Evolutionary conservation across 1,284 basidiomycete species (phyloP).

Genomic region (Ustilago lituana): DNA sequence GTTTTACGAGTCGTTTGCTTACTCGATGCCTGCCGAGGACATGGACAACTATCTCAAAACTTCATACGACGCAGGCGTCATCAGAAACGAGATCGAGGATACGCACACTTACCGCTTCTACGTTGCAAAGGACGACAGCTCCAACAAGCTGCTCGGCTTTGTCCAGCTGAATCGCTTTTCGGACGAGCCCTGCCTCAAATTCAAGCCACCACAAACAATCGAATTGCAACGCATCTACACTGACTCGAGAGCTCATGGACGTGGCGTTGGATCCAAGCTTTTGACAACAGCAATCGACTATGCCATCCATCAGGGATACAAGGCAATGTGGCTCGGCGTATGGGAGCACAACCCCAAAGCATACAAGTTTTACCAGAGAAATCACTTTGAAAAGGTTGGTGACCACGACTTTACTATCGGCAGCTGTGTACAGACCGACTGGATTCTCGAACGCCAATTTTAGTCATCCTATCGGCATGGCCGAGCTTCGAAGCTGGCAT

Average conservation of each 20-base stretch:
- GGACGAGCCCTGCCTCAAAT: constrained; percentile 26
- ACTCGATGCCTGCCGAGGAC: constrained; percentile 32
- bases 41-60: constrained; percentile 36
- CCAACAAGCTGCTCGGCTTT: constrained; percentile 24
- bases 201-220: constrained; percentile 25
- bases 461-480: not conserved
- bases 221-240: constrained; percentile 47
- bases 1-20: constrained; percentile 30
- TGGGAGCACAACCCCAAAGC: constrained; percentile 40
- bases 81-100: constrained; percentile 21
- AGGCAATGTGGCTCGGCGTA: constrained; percentile 36
- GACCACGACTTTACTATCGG: constrained; percentile 33
- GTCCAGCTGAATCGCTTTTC: constrained; percentile 27
- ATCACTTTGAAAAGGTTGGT: constrained; percentile 23
- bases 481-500: too few species aligned
- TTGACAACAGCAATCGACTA: constrained; percentile 14
- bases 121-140: constrained; percentile 13
- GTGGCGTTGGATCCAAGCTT: constrained; percentile 28
- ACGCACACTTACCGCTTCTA: constrained; percentile 20
- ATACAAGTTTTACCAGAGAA: constrained; percentile 28
- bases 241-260: constrained; percentile 25
- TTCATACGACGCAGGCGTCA: constrained; percentile 17
- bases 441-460: constrained; percentile 28
- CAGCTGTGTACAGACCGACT: constrained; percentile 32
- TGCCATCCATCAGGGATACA: constrained; percentile 13